A percentile compares a stretch with the other conserved stretches of the same genome.
phyloP scores from a whole-genome alignment of 2,329 filamentous ascomycete genomes.

The Karstenula rhodostoma region DNA sequence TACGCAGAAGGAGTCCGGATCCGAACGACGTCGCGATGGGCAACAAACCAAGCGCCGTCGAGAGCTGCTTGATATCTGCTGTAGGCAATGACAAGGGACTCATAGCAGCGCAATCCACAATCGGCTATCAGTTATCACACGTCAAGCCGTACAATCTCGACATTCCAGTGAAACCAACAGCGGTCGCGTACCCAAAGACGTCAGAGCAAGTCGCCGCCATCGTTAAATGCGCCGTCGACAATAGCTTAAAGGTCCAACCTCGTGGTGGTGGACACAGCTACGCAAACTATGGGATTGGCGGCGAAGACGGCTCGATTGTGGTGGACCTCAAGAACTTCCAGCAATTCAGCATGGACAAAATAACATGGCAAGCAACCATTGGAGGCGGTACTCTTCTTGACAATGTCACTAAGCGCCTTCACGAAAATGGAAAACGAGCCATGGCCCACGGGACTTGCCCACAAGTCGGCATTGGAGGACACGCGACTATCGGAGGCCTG shows the following conservation, averaged over 20 bases:
- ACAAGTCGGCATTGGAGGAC: slow-evolving; percentile 48
- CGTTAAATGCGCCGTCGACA: slow-evolving; percentile 64
- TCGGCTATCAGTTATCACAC: slow-evolving; percentile 40
- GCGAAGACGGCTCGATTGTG: slow-evolving; percentile 56
- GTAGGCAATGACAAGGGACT: slow-evolving; percentile 34
- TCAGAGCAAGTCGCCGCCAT: slow-evolving; percentile 63
- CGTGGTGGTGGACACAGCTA: slow-evolving; percentile 72
- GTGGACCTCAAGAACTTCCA: slow-evolving; percentile 61
- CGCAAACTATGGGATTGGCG: slow-evolving; percentile 59
- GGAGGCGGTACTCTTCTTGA: slow-evolving; percentile 60
- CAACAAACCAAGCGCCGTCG: slow-evolving; percentile 36
- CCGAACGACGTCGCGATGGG: slow-evolving; percentile 34
- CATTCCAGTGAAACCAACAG: slow-evolving; percentile 55
- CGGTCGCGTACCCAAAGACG: slow-evolving; percentile 64
- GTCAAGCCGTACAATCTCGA: slow-evolving; percentile 51
- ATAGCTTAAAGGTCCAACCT: slow-evolving; percentile 65
- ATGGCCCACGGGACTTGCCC: slow-evolving; percentile 58
- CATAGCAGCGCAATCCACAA: slow-evolving; percentile 33
- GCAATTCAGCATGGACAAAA: slow-evolving; percentile 54
- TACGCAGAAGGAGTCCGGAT: too few species aligned
- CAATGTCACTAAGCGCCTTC: slow-evolving; percentile 46
- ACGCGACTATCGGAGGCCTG: slow-evolving; percentile 48
- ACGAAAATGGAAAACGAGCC: slow-evolving; percentile 49
- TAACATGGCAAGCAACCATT: slow-evolving; percentile 55
- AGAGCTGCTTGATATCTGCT: slow-evolving; percentile 41